Conservation (phyloP, 257 asterid genomes). For the Solanum medicagineum region DNA sequence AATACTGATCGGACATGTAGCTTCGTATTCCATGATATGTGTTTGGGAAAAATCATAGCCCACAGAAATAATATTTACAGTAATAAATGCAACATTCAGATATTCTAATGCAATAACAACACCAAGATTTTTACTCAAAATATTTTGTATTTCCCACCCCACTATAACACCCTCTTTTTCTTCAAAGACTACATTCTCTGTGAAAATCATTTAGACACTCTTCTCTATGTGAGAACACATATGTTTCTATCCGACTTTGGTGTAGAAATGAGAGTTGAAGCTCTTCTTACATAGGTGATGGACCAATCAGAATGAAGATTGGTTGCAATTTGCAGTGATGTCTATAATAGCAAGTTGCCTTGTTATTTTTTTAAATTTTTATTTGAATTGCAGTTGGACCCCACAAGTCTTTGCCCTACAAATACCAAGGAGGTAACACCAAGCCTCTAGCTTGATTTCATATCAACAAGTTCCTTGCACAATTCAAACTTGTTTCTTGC, state of each 20-base stretch:
- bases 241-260: too few relatives aligned
- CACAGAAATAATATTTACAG: neutral
- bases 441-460: neutral
- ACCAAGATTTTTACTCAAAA: neutral
- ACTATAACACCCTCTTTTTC: neutral
- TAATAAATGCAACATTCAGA: neutral
- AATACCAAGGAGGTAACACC: neutral
- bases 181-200: neutral
- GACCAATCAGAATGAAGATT: neutral
- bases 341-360: neutral
- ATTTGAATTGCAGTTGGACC: neutral
- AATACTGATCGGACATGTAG: neutral
- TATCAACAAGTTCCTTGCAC: too few relatives aligned
- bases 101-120: neutral
- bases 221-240: neutral
- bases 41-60: neutral
- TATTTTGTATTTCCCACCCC: neutral
- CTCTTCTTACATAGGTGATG: neutral
- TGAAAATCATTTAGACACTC: too few relatives aligned
- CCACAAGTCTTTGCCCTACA: neutral
- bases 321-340: neutral
- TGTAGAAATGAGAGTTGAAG: neutral
- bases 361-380: too few relatives aligned
- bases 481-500: neutral
- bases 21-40: neutral